Percentiles rank a stretch among this genome's conserved stretches.
phyloP scores from a whole-genome alignment of 441 rosid species.

The Pelargonium cotyledonis region DNA sequence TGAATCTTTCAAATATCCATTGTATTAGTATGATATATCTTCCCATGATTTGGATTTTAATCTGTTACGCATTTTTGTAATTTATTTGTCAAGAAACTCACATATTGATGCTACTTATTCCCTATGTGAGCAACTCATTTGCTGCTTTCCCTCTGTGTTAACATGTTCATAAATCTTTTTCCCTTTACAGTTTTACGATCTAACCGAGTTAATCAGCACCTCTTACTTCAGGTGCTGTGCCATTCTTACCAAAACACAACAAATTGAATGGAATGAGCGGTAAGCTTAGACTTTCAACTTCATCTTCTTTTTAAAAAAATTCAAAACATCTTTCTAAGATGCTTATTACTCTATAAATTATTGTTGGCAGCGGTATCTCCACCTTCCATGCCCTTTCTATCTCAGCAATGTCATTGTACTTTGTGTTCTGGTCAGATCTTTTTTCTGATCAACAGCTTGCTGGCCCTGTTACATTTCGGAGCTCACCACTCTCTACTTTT shows the following conservation, averaged over 20 bases:
- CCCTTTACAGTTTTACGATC: constrained; percentile 44
- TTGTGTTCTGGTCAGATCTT: constrained; percentile 56
- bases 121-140: neutral
- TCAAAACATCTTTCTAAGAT: neutral
- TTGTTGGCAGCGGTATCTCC: constrained; percentile 52
- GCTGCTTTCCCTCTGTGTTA: neutral
- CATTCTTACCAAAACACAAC: constrained; percentile 43
- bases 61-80: neutral
- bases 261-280: constrained; percentile 69
- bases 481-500: constrained; percentile 33
- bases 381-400: constrained; percentile 57
- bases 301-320: neutral
- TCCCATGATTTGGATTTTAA: constrained; percentile 6
- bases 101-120: neutral
- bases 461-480: constrained; percentile 39
- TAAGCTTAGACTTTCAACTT: constrained; percentile 17
- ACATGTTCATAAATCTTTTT: neutral
- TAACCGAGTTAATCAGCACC: constrained; percentile 39
- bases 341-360: constrained; percentile 4
- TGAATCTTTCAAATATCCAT: neutral
- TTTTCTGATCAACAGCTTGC: constrained; percentile 33
- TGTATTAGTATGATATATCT: constrained; percentile 11
- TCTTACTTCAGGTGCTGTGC: constrained; percentile 45
- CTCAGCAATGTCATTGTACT: constrained; percentile 44
- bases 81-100: neutral